Evolutionary conservation across 805 yeast genomes (phyloP), one percentile per base, ranked within the genome.

Genomic region (Wickerhamomyces mucosus): DNA sequence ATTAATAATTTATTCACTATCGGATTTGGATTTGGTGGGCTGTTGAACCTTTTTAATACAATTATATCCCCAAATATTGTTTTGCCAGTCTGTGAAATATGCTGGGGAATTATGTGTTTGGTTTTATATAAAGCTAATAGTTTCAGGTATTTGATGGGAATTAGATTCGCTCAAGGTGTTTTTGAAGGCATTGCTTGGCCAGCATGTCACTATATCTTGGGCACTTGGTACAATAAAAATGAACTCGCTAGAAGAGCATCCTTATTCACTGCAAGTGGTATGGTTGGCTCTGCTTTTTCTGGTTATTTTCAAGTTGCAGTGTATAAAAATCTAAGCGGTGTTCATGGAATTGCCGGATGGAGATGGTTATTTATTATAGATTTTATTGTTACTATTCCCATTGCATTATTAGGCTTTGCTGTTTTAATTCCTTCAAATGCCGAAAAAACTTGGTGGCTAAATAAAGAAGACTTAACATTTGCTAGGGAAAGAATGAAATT

Each of bases 111-210:
- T 8, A 60, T 75, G 33, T 76, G 84, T 3, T 53, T 79, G 6
- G 63, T 26, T 8, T 21, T 31, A 5, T 23, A 12, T 15, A 19
- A 15, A 18, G 20, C 32, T 14, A 14, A 30, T n/a, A 26, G 13
- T n/a, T 34, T 20, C 15, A 18, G 23, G 7, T 17, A 28, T 15
- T 17, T 34, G 22, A 66, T 66, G 47, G 83, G 67, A 1, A 47
- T 73, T 22, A 55, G 89, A 27, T 77, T 77, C 44, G 60, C 77
- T 28, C 65, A 77, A 30, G 86, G 84, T 18, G 5, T 18, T 17
- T 22, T 14, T 20, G 35, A 37, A 31, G 43, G 43, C 28, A 33
- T 31, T n/a, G 38, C 39, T 8, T 42, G 33, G 27, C 46, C 46
- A 14, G 28, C 36, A 17, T 29, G 39, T 17, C 37, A 37, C 32